phyloP scores from a whole-genome alignment of 164 flowering plant species.

The Tinospora cordifolia region DNA sequence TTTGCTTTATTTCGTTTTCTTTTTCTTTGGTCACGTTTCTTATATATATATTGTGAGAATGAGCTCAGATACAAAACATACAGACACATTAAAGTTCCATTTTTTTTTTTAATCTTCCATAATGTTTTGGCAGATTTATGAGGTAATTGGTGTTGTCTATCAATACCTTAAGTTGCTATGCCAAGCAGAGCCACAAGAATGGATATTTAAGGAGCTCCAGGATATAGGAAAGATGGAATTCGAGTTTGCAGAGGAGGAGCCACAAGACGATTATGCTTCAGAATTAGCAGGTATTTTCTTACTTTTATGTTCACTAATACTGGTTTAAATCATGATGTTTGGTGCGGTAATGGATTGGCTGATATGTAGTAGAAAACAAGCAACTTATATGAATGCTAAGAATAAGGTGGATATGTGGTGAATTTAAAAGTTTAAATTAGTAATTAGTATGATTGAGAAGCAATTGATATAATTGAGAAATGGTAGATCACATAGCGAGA shows the following conservation, averaged over 20 bases:
- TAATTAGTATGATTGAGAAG: too few species aligned
- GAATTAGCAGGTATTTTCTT: conserved; percentile 73
- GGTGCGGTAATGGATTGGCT: too few species aligned
- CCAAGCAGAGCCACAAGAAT: conserved; percentile 61
- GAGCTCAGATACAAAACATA: not conserved
- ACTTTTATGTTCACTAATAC: not conserved
- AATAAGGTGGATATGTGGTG: too few species aligned
- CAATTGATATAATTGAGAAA: too few species aligned
- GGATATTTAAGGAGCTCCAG: conserved; percentile 93
- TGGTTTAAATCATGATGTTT: not conserved
- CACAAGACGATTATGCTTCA: conserved; percentile 96
- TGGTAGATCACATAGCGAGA: too few species aligned
- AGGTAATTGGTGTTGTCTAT: conserved; percentile 75
- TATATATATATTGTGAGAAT: not conserved
- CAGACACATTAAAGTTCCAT: not conserved
- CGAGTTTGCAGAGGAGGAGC: conserved; percentile 84
- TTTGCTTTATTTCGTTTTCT: too few species aligned
- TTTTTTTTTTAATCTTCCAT: not conserved
- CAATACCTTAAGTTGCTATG: conserved; percentile 77
- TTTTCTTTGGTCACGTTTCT: too few species aligned
- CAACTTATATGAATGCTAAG: too few species aligned
- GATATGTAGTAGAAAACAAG: too few species aligned
- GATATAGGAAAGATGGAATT: conserved; percentile 94
- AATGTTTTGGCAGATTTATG: conserved; percentile 47
- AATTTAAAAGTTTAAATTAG: too few species aligned